These are phyloP conservation scores for Ophiostoma himal-ulmi DNA, from an alignment of 2,329 filamentous ascomycete genomes.

Conservation along the genomic window DNA sequence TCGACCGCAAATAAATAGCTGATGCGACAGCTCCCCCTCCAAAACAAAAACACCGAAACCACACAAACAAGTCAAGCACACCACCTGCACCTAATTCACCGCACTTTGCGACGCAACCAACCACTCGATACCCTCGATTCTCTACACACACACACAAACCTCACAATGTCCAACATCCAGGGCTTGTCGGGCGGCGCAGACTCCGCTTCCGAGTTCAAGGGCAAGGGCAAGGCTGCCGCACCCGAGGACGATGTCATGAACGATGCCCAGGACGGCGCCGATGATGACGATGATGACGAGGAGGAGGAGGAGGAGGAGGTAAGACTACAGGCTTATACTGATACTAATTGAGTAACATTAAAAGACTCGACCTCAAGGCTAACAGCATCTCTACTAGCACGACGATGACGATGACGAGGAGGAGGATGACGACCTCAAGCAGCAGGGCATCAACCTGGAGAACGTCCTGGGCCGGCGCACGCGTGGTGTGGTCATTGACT, in stretches of 20 bases:
- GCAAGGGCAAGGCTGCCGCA: constrained; percentile 76
- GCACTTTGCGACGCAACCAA: neutral
- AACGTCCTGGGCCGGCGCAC: constrained; percentile 92
- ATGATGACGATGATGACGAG: constrained; percentile 68
- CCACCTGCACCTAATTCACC: neutral
- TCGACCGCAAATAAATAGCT: constrained; percentile 17
- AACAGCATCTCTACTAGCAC: neutral
- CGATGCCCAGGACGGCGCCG: constrained; percentile 63
- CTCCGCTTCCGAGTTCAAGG: constrained; percentile 41
- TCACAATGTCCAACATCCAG: constrained; percentile 42
- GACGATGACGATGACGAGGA: constrained; percentile 35
- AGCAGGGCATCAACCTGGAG: constrained; percentile 83
- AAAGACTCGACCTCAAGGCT: constrained; percentile 10
- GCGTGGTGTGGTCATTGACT: constrained; percentile 88
- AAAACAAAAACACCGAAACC: constrained; percentile 7
- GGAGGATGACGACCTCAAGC: constrained; percentile 71
- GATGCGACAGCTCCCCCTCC: constrained; percentile 17
- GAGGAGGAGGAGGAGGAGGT: constrained; percentile 46
- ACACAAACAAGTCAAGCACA: constrained; percentile 3
- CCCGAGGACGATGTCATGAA: constrained; percentile 49
- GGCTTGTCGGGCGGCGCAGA: constrained; percentile 36
- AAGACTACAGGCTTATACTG: too few species aligned
- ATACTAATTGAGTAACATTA: constrained; percentile 12
- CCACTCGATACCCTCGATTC: neutral
- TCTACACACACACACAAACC: neutral